A percentile compares a stretch with the other conserved stretches of the same genome.
Conservation (phyloP, 75 land plant genomes). For the Adiantum capillusveneris region DNA sequence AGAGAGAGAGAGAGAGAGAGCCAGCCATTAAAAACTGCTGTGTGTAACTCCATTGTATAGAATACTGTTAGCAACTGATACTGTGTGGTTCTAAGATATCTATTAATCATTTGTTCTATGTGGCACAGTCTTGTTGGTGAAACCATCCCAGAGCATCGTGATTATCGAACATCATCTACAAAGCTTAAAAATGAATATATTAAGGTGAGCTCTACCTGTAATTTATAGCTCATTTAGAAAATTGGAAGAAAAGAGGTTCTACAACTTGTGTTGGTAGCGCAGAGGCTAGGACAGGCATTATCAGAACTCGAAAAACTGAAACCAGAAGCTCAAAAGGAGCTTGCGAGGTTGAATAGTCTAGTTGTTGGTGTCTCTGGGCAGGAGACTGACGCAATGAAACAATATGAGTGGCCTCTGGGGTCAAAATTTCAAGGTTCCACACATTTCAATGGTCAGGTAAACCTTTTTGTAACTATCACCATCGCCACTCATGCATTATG, state of each 20-base stretch:
- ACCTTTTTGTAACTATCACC: too few relatives aligned
- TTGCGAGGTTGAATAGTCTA: slow-evolving; percentile 43
- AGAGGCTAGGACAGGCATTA: slow-evolving; percentile 55
- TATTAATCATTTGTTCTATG: background rate
- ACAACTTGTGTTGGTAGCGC: background rate
- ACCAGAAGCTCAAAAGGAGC: slow-evolving; percentile 45
- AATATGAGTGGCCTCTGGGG: slow-evolving; percentile 19
- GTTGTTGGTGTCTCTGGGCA: slow-evolving; percentile 2
- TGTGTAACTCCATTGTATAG: background rate
- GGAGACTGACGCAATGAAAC: slow-evolving; percentile 12
- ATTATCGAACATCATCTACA: slow-evolving; percentile 34
- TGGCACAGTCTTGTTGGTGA: slow-evolving; percentile 61
- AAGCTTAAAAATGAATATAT: slow-evolving; percentile 35
- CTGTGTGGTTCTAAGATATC: too few relatives aligned
- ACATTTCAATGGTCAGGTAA: slow-evolving; percentile 20
- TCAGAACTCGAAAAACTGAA: slow-evolving; percentile 66
- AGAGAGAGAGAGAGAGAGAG: too few relatives aligned
- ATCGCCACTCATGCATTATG: background rate
- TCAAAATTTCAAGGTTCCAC: slow-evolving; percentile 7
- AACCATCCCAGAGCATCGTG: slow-evolving; percentile 80
- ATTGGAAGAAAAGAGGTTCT: too few relatives aligned
- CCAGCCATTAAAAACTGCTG: background rate
- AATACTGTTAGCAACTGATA: too few relatives aligned
- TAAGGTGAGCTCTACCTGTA: slow-evolving; percentile 35
- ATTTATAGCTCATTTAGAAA: background rate